Evolutionary conservation across 2,329 filamentous ascomycete species (phyloP).

Genomic region (Fusarium sp.): DNA sequence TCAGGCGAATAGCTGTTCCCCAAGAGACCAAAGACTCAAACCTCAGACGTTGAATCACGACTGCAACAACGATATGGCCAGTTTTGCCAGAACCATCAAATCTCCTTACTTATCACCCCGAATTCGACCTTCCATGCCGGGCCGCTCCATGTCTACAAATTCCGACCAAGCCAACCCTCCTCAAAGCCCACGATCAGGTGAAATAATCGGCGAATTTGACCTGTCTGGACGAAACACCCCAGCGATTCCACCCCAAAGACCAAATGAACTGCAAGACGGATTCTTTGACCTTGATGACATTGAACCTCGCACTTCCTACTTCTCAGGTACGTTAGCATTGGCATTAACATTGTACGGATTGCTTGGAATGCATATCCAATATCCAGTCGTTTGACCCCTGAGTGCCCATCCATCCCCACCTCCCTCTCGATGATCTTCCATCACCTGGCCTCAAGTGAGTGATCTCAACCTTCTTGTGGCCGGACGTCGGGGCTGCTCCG

Average conservation of each 20-base stretch:
- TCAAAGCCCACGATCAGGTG: constrained; percentile 45
- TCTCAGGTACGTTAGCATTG: constrained; percentile 25
- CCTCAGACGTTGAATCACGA: constrained; percentile 21
- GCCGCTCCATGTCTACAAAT: constrained; percentile 58
- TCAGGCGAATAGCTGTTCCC: constrained; percentile 20
- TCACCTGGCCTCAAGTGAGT: constrained; percentile 30
- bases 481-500: constrained; percentile 1
- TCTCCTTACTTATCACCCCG: constrained; percentile 57
- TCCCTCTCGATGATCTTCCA: constrained; percentile 20
- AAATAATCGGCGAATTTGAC: constrained; percentile 43
- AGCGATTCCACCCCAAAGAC: constrained; percentile 19
- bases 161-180: constrained; percentile 52
- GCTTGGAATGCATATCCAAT: constrained; percentile 27
- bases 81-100: constrained; percentile 61
- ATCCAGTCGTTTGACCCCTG: constrained; percentile 2
- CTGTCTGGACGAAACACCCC: constrained; percentile 47
- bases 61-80: constrained; percentile 54
- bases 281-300: constrained; percentile 28
- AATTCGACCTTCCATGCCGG: constrained; percentile 56
- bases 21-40: constrained; percentile 14
- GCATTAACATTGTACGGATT: not conserved
- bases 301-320: constrained; percentile 12
- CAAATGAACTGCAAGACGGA: constrained; percentile 24
- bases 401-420: constrained; percentile 2
- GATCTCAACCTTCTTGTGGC: not conserved